Evolutionary conservation across 1,139 yeast genomes (phyloP).

Genomic region (Insectozyma bohioensis): DNA sequence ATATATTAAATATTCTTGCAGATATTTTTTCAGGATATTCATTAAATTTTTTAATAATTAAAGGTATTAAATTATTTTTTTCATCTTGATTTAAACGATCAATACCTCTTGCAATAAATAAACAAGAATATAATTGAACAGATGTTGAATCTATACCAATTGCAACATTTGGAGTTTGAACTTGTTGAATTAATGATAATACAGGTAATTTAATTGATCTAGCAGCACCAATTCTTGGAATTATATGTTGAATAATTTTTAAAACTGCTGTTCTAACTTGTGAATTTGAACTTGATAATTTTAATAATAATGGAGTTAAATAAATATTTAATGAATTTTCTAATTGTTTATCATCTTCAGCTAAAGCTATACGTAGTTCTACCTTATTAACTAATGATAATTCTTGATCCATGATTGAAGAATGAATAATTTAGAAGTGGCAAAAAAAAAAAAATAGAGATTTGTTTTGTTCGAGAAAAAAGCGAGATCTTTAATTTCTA

Average conservation of each 20-base stretch:
- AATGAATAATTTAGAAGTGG: too few species aligned
- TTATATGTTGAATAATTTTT: conserved; percentile 63
- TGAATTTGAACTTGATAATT: conserved; percentile 69
- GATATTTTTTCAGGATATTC: conserved; percentile 35
- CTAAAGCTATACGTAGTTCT: conserved; percentile 79
- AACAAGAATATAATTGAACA: conserved; percentile 63
- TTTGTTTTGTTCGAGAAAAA: not conserved
- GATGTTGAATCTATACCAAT: conserved; percentile 46
- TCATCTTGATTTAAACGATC: conserved; percentile 46
- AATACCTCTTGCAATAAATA: conserved; percentile 67
- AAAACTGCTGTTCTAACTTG: conserved; percentile 70
- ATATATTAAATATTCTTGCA: conserved; percentile 61
- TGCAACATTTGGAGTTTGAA: conserved; percentile 48
- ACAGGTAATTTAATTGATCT: conserved; percentile 59
- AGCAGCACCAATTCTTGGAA: conserved; percentile 67
- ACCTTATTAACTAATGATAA: conserved; percentile 66
- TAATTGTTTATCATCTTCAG: conserved; percentile 65
- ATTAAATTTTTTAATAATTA: conserved; percentile 48
- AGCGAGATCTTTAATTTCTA: not conserved
- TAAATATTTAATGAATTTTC: conserved; percentile 61
- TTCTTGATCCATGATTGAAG: conserved; percentile 50
- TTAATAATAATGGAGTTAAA: conserved; percentile 75
- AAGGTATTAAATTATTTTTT: conserved; percentile 43
- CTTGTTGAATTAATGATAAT: conserved; percentile 60
- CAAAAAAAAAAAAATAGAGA: conserved; percentile 5